phyloP scores from a whole-genome alignment of 2,329 filamentous ascomycete species.

The Metarhizium rileyi region DNA sequence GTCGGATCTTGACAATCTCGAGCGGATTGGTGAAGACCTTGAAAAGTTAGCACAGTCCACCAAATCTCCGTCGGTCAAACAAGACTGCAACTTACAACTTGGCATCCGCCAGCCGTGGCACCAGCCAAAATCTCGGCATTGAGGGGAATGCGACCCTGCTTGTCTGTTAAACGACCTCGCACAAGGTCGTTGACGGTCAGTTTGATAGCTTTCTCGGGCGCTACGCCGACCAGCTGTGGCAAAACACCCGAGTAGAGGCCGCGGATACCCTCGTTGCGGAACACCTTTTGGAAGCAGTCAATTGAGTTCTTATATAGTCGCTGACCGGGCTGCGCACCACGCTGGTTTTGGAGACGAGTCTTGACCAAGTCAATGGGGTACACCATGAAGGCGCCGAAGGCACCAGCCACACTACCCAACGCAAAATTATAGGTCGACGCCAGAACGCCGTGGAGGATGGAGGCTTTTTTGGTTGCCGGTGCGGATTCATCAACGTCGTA shows the following conservation, averaged over 20 bases:
- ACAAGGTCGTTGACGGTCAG: constrained; percentile 95
- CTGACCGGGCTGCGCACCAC: constrained; percentile 71
- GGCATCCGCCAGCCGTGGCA: constrained; percentile 82
- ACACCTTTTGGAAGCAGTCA: constrained; percentile 88
- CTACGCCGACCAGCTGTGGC: constrained; percentile 91
- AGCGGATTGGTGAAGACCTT: constrained; percentile 95
- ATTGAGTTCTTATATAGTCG: constrained; percentile 93
- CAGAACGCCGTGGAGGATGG: constrained; percentile 47
- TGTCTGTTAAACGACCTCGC: constrained; percentile 63
- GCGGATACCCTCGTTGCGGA: constrained; percentile 81
- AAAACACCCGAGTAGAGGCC: constrained; percentile 92
- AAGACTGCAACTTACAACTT: constrained; percentile 63
- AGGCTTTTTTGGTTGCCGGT: constrained; percentile 18
- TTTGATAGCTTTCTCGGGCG: constrained; percentile 99
- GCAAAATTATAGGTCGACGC: constrained; percentile 82
- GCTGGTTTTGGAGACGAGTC: constrained; percentile 97
- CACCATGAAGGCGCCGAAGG: constrained; percentile 98
- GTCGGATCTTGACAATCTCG: constrained; percentile 97
- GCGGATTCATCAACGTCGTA: constrained; percentile 39
- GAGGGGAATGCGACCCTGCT: constrained; percentile 64
- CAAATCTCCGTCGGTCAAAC: not conserved
- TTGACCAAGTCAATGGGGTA: constrained; percentile 99
- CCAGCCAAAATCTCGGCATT: constrained; percentile 74
- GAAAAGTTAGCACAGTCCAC: not conserved
- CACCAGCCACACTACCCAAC: constrained; percentile 82